Evolutionary conservation across 306 rosid genomes (phyloP), one percentile per base, ranked within the genome.

Genomic region (Potentilla sterilis): DNA sequence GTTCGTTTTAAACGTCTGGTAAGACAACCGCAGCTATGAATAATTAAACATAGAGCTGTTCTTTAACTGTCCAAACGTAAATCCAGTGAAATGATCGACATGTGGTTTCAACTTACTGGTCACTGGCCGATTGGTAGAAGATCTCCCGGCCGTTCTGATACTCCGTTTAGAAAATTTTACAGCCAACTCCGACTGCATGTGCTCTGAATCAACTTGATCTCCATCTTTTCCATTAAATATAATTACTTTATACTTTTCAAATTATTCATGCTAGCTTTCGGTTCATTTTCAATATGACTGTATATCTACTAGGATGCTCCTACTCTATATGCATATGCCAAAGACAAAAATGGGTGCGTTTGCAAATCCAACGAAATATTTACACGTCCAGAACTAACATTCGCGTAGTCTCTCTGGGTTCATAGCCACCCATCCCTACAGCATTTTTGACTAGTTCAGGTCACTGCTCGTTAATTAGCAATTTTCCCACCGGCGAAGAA

Each of bases 221-320:
- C 46, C 46, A 8, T 9, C 24, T 64, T 64, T 38, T 9, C 44
- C 32, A 6, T 40, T 73, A 37, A 19, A 65, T 9, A 35, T 16
- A 0, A 12, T 37, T 14, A 47, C 52, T 47, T 46, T 14, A 47
- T 2, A 3, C 47, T 57, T 57, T 22, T 42, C 69, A 72, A 72
- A 43, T 28, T 71, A 24, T 28, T 63, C 19, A 34, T 5, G 40
- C 42, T 32, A 5, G 42, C 75, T 69, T 61, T 73, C 70, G 71
- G 78, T 74, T 68, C 55, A 42, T 41, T 69, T 80, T 59, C 72
- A 38, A 55, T 3, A 2, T 5, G 78, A 35, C 61, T 37, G 2
- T 37, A 37, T 37, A 3, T 5, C 3, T 37, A 37, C 40, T 37
- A 37, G 40, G 40, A 37, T 37, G 40, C 40, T 37, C 4, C 5